A percentile compares a stretch with the other conserved stretches of the same genome.
These are phyloP conservation scores for Suillus fuscotomentosus DNA, from an alignment of 768 basidiomycete species.

Conservation along the genomic window DNA sequence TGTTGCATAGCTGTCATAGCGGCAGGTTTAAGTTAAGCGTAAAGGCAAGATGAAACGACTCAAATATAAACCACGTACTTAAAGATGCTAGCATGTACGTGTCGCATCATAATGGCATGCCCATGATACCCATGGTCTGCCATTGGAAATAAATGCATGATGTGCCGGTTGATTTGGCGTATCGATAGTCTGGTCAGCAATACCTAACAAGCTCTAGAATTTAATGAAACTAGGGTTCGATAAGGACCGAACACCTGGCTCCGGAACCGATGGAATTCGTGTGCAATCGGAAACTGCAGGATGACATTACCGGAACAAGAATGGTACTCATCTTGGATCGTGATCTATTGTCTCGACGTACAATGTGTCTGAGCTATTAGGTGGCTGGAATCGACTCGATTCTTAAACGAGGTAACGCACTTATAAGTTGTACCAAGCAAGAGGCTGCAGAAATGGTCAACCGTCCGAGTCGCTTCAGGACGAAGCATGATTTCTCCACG, in stretches of 20 bases:
- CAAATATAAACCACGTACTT: not conserved
- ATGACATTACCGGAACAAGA: not conserved
- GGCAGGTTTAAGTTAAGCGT: not conserved
- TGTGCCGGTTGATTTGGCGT: not conserved
- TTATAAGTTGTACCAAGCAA: not conserved
- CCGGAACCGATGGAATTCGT: too few species aligned
- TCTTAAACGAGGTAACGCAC: not conserved
- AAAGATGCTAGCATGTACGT: not conserved
- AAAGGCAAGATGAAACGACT: not conserved
- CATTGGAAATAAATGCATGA: not conserved
- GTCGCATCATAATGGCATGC: not conserved
- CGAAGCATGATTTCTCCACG: not conserved
- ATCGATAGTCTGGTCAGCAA: not conserved
- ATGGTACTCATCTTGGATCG: not conserved
- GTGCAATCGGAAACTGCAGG: not conserved
- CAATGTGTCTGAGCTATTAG: not conserved
- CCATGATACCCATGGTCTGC: not conserved
- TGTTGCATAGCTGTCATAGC: not conserved
- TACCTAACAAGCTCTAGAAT: not conserved
- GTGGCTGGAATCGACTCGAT: not conserved
- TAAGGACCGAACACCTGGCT: not conserved
- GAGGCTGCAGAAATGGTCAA: not conserved
- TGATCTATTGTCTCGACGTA: not conserved
- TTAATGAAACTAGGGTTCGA: not conserved
- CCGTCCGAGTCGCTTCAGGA: not conserved